Evolutionary conservation across 805 yeast species (phyloP), one percentile per base, ranked within the genome.

Genomic region (Phaffomyces thermotolerans): DNA sequence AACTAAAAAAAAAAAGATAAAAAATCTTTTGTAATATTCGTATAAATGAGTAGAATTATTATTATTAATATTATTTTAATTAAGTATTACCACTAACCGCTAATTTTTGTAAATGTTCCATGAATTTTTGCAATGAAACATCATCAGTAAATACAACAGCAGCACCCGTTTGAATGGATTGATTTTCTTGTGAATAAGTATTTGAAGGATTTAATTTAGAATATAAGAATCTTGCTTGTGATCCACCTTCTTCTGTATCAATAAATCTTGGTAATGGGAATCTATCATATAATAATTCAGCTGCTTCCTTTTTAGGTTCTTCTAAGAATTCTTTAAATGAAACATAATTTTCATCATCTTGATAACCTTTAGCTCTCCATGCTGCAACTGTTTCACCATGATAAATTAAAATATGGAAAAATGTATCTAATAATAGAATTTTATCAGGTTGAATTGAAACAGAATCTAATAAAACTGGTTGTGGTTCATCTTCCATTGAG

Each of bases 201-300:
- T 85, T 88, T 38, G 96, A 84, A 34, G 99, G 99, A 65, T 95
- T 93, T 64, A 93, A 78, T 67, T 89, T 93, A 25, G 97, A 87
- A 65, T 88, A 80, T 65, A 93, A 74, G 74, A 93, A 93, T 68
- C 99, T 81, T 3, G 98, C 97, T 68, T 93, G 99, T 14, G 97
- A 90, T 44, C 96, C 97, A 57, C 99, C 98, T 56, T 91, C 97
- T 62, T 91, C 97, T 47, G 96, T 88, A 57, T 91, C 96, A 54
- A 93, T 90, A 60, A 91, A 93, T 67, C 99, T 79, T 39, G 99
- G 99, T 59, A 93, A 73, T 56, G 99, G 99, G 79, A 88, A 91
- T 61, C 99, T 78, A 61, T 93, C 98, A 33, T 84, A 78, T 57
- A 93, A 78, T 51, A 95, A 72, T 55, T 84, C 88, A 7, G 95